phyloP scores from a whole-genome alignment of 2,329 filamentous ascomycete species.

The Lojkania enalia region DNA sequence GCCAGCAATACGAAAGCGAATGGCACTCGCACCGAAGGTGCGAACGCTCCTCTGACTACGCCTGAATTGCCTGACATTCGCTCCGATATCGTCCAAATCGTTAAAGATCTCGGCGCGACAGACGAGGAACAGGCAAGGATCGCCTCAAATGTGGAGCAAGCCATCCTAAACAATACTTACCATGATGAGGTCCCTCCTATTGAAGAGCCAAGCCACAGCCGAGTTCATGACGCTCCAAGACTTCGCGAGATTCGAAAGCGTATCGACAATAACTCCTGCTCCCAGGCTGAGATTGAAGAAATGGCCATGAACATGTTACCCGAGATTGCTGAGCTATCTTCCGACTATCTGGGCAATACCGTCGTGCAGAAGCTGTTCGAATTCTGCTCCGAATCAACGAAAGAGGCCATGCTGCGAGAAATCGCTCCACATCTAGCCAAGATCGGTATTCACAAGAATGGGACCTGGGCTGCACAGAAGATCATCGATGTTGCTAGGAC shows the following conservation, averaged over 20 bases:
- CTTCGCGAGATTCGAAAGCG: slow-evolving; percentile 95
- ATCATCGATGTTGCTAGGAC: slow-evolving; percentile 96
- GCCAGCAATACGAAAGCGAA: slow-evolving; percentile 36
- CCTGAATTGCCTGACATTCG: slow-evolving; percentile 77
- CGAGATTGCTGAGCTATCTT: slow-evolving; percentile 91
- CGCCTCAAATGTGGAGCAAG: slow-evolving; percentile 70
- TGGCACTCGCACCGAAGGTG: slow-evolving; percentile 49
- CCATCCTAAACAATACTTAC: slow-evolving; percentile 74
- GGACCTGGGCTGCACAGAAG: slow-evolving; percentile 98
- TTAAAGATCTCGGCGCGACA: slow-evolving; percentile 82
- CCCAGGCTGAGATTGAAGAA: slow-evolving; percentile 84
- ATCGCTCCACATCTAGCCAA: slow-evolving; percentile 92
- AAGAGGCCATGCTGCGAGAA: slow-evolving; percentile 86
- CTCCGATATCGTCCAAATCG: slow-evolving; percentile 81
- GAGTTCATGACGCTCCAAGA: slow-evolving; percentile 91
- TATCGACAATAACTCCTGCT: slow-evolving; percentile 92
- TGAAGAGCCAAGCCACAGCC: slow-evolving; percentile 82
- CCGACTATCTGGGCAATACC: slow-evolving; percentile 96
- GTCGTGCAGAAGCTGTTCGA: slow-evolving; percentile 99
- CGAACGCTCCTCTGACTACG: slow-evolving; percentile 63
- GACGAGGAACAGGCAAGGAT: slow-evolving; percentile 78
- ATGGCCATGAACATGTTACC: slow-evolving; percentile 94
- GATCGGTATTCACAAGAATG: slow-evolving; percentile 98
- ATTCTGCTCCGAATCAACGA: slow-evolving; percentile 86
- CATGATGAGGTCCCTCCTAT: slow-evolving; percentile 85